Evolutionary conservation across 768 basidiomycete species (phyloP), one percentile per base, ranked within the genome.

Genomic region (Strobilomyces dryophilus): DNA sequence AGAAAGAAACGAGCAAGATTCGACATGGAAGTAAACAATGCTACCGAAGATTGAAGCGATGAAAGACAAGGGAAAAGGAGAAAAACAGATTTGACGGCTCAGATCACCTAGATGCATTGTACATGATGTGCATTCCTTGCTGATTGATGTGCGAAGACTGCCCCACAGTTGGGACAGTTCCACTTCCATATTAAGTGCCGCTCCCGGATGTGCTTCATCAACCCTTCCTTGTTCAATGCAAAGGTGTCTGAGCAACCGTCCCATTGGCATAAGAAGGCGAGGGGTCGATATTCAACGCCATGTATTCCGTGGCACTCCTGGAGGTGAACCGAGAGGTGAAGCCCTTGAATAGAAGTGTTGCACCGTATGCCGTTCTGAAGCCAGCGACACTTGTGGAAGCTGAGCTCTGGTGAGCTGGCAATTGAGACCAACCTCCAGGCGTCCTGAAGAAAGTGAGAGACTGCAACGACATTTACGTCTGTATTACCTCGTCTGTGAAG

Each of bases 401-500:
- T 56, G 36, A 64, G 54, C 49, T 67, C 66, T 15, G 66, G 66
- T 20, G 66, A 67, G 37, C 53, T 62, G 14, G 66, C 66, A 42
- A 67, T 62, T 29, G 54, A 62, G 12, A 67, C 47, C 48, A 67
- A 36, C 52, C 42, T 67, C 47, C 49, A 51, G 18, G 58, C 60
- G 8, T 67, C 66, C 66, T 67, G 29, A 21, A 43, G 21, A 58
- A 46, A 45, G 45, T 60, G 15, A 59, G 56, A 52, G 45, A 43
- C 14, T 31, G 44, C 3, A 47, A 54, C 7, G 29, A 17, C 10
- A 5, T 15, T 26, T 15, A 9, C n/a, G 42, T 36, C 44, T 27
- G 26, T 20, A 49, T 46, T 47, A 66, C 66, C 58, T 68, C 64
- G 42, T 67, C 66, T 0, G 66, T 68, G 45, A 67, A 67, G 43